Conservation (phyloP, 352 stramenopile species). For the Phytophthora kernoviae region DNA sequence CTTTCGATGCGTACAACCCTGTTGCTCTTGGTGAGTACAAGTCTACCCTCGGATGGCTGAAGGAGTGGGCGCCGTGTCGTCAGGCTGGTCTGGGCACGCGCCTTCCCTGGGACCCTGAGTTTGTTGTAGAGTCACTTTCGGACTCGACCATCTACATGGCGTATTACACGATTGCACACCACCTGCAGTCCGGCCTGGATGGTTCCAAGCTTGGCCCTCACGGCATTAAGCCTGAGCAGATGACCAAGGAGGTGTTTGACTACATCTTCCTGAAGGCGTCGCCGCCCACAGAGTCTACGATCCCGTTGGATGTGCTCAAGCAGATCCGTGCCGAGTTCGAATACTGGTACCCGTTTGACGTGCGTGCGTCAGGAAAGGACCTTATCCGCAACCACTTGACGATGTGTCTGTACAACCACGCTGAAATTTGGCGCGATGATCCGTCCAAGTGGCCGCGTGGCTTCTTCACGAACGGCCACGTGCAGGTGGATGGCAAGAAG, state of each 20-base stretch:
- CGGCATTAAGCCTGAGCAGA: conserved; percentile 81
- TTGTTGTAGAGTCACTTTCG: conserved; percentile 99
- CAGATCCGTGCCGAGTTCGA: conserved; percentile 97
- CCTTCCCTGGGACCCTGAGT: conserved; percentile 98
- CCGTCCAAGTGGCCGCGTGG: conserved; percentile 96
- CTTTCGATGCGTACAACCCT: conserved; percentile 96
- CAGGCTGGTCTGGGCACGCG: conserved; percentile 97
- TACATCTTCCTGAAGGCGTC: conserved; percentile 97
- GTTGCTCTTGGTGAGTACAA: conserved; percentile 95
- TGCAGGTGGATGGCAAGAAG: conserved; percentile 98
- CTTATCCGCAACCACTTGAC: conserved; percentile 99
- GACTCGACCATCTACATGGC: conserved; percentile 99
- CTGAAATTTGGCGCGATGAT: conserved; percentile 98
- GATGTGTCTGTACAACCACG: conserved; percentile 99
- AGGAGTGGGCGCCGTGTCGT: conserved; percentile 99
- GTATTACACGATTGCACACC: conserved; percentile 99
- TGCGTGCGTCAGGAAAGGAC: conserved; percentile 96
- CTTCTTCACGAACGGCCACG: conserved; percentile 99
- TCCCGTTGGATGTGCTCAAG: conserved; percentile 90
- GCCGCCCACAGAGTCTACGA: conserved; percentile 84
- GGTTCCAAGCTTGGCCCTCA: conserved; percentile 90
- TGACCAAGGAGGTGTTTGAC: conserved; percentile 98
- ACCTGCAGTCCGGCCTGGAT: conserved; percentile 97
- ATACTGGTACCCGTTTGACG: conserved; percentile 99
- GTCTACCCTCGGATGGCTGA: conserved; percentile 98